Evolutionary conservation across 2,329 filamentous ascomycete species (phyloP), one percentile per base, ranked within the genome.

Genomic region (Scleromitrula shiraiana): DNA sequence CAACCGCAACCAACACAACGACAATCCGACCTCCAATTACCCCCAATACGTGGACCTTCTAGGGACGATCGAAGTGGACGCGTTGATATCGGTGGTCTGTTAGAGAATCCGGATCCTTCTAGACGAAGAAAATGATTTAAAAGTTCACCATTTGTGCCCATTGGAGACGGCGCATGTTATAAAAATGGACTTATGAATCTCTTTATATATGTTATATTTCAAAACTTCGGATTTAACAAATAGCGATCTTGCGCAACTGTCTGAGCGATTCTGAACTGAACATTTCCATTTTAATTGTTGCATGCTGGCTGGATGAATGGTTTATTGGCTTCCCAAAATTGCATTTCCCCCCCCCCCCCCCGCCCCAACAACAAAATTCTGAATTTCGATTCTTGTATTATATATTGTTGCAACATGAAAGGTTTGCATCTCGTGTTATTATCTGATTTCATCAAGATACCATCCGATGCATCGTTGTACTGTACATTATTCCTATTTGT

Each of bases 81-180:
- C 14, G 73, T 82, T 41, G 77, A 80, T 56, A 82, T 83, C 52
- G 76, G 73, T 9, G 78, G 78, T 2, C 69, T 79, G 59, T 77
- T 85, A 58, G 80, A 79, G 55, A 77, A 71, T 63, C 72, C 75
- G 20, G 73, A 73, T 56, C 69, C 45, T 33, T 47, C 45, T 8
- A 27, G 45, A 15, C 30, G 45, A 17, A 47, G 37, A n/a, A 47
- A 41, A 33, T 47, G 24, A 41, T 15, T 14, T 8, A 10, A n/a
- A 12, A 10, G 9, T 20, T 22, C 35, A 37, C 35, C 8, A 37
- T 12, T 20, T 14, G 20, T n/a, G 4, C 9, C 35, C 35, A 37
- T 12, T 37, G 5, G 14, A 22, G 17, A 17, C 14, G 17, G 9
- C 8, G 35, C 17, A 22, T 37, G 35, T 37, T 14, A 20, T 20